A percentile compares a stretch with the other conserved stretches of the same genome.
Conservation (phyloP, 192 early-diverging fungal genomes). For the Mortierella claussenii region DNA sequence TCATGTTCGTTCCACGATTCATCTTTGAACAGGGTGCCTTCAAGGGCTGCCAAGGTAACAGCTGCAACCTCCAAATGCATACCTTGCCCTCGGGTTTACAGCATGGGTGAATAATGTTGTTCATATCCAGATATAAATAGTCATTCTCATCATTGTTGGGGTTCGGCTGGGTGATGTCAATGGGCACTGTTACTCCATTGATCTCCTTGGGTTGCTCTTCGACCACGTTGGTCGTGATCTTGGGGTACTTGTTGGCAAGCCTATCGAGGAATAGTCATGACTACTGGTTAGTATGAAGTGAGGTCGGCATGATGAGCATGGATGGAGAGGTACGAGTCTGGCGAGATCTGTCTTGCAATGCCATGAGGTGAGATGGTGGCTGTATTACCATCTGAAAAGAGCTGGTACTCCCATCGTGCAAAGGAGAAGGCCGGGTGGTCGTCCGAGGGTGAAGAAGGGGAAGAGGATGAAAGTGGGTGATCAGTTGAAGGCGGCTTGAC, state of each 20-base stretch:
- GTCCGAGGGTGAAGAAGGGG: neutral
- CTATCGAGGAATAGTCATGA: slow-evolving; percentile 57
- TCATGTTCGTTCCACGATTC: too few relatives aligned
- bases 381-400: slow-evolving; percentile 75
- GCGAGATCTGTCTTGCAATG: too few relatives aligned
- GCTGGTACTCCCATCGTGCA: slow-evolving; percentile 83
- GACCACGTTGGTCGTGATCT: slow-evolving; percentile 71
- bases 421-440: neutral
- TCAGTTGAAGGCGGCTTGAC: neutral
- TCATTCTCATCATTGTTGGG: slow-evolving; percentile 94
- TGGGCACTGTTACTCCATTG: slow-evolving; percentile 82
- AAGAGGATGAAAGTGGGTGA: neutral
- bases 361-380: too few relatives aligned
- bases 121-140: slow-evolving; percentile 99
- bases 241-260: slow-evolving; percentile 81
- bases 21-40: too few relatives aligned
- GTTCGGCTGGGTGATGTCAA: slow-evolving; percentile 89
- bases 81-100: slow-evolving; percentile 82
- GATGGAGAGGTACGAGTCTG: too few relatives aligned
- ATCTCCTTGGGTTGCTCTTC: slow-evolving; percentile 77
- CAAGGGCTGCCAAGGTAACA: too few relatives aligned
- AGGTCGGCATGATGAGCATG: neutral
- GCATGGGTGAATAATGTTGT: slow-evolving; percentile 93
- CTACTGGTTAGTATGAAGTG: too few relatives aligned
- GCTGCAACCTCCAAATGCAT: slow-evolving; percentile 16